These are phyloP conservation scores for Malassezia vespertilionis DNA, from an alignment of 1,284 basidiomycete species.

Conservation along the genomic window DNA sequence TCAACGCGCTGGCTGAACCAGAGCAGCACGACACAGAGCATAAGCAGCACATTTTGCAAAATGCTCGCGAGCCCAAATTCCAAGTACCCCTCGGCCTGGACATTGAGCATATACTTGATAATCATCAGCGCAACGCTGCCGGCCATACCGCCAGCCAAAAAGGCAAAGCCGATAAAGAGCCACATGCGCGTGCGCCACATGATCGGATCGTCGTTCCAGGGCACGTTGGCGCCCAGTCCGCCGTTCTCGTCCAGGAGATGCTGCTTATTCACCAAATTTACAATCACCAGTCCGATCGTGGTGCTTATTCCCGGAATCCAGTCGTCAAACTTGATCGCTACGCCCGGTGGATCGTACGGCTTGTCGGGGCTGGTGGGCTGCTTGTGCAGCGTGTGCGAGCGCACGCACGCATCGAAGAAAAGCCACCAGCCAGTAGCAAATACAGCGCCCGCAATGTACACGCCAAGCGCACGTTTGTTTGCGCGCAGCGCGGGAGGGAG, in stretches of 20 bases:
- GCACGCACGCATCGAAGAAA: conserved; percentile 84
- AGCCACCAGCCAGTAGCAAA: conserved; percentile 89
- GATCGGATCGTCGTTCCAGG: conserved; percentile 51
- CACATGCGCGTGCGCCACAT: conserved; percentile 82
- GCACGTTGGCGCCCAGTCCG: conserved; percentile 14
- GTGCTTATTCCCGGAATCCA: conserved; percentile 91
- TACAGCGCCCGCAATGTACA: conserved; percentile 79
- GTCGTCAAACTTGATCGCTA: conserved; percentile 75
- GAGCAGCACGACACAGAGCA: conserved; percentile 74
- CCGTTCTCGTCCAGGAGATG: conserved; percentile 60
- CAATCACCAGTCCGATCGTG: conserved; percentile 81
- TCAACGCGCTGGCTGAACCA: conserved; percentile 74
- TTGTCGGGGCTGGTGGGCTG: conserved; percentile 59
- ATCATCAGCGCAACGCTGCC: conserved; percentile 81
- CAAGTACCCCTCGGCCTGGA: conserved; percentile 62
- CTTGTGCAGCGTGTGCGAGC: conserved; percentile 59
- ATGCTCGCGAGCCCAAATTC: conserved; percentile 94
- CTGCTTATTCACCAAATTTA: conserved; percentile 91
- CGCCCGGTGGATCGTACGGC: conserved; percentile 57
- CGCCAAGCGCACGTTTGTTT: conserved; percentile 68
- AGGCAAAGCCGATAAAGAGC: conserved; percentile 85
- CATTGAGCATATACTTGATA: conserved; percentile 75
- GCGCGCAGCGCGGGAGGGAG: conserved; percentile 44
- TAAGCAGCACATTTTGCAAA: conserved; percentile 76
- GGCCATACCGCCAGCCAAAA: conserved; percentile 90